Evolutionary conservation across 441 rosid genomes (phyloP).

Genomic region (Adansonia grandidieri): DNA sequence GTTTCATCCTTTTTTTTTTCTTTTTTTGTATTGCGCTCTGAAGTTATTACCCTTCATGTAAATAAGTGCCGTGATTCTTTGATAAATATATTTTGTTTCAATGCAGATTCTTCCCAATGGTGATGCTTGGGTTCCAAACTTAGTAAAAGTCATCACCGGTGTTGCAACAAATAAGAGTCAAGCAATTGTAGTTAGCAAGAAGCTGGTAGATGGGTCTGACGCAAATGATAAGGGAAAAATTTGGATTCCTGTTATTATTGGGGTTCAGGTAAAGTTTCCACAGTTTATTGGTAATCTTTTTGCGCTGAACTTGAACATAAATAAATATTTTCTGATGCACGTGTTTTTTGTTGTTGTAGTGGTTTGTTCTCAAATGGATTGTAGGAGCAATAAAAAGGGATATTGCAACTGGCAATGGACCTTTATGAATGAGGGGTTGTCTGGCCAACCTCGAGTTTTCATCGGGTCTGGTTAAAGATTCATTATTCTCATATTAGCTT

Average conservation of each 20-base stretch:
- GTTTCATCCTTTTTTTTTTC: slow-evolving; percentile 35
- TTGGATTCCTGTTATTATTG: slow-evolving; percentile 60
- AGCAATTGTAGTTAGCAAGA: slow-evolving; percentile 67
- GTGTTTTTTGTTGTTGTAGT: slow-evolving; percentile 42
- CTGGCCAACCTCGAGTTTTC: slow-evolving; percentile 17
- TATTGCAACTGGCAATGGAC: slow-evolving; percentile 51
- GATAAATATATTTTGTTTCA: slow-evolving; percentile 20
- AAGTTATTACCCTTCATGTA: slow-evolving; percentile 20
- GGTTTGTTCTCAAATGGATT: slow-evolving; percentile 63
- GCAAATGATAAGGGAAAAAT: slow-evolving; percentile 66
- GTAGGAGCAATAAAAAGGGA: slow-evolving; percentile 68
- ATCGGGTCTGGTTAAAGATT: neutral
- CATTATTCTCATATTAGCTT: neutral
- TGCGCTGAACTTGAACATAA: neutral
- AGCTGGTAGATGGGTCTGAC: slow-evolving; percentile 80
- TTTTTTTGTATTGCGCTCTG: slow-evolving; percentile 4
- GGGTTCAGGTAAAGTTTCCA: slow-evolving; percentile 55
- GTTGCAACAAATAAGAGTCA: slow-evolving; percentile 72
- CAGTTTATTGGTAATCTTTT: neutral
- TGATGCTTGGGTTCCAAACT: slow-evolving; percentile 75
- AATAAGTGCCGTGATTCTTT: slow-evolving; percentile 19
- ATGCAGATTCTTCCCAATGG: slow-evolving; percentile 78
- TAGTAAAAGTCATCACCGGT: slow-evolving; percentile 66
- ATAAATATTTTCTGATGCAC: neutral
- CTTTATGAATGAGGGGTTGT: slow-evolving; percentile 34